Percentiles rank a stretch among this genome's conserved stretches.
Evolutionary conservation across 2,329 filamentous ascomycete species (phyloP).

Genomic region (Chaetomium sp.): DNA sequence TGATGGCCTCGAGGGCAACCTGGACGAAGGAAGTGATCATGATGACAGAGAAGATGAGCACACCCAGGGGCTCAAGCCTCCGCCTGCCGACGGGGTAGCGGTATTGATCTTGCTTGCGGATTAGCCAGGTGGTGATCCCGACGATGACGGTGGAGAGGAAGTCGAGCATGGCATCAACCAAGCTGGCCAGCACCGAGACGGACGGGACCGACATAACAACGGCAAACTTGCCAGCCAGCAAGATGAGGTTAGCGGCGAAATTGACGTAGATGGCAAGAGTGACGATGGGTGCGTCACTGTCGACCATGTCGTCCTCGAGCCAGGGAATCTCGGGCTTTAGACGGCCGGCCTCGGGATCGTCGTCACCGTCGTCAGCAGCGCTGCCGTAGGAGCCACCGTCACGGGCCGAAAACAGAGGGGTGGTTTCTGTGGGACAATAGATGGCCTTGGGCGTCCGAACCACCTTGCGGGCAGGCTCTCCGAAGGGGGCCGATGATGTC

Average conservation of each 20-base stretch:
- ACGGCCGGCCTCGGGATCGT: constrained; percentile 45
- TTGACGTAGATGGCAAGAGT: constrained; percentile 88
- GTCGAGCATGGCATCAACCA: constrained; percentile 79
- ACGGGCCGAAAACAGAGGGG: constrained; percentile 60
- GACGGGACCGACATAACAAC: constrained; percentile 79
- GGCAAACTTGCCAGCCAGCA: constrained; percentile 74
- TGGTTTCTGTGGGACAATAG: constrained; percentile 73
- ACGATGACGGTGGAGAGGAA: constrained; percentile 82
- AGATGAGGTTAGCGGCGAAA: constrained; percentile 72
- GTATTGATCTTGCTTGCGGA: constrained; percentile 72
- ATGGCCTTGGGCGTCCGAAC: constrained; percentile 84
- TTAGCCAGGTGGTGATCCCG: constrained; percentile 74
- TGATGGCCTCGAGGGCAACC: constrained; percentile 70
- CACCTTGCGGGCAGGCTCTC: constrained; percentile 53
- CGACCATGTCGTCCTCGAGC: constrained; percentile 70
- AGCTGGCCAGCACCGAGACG: constrained; percentile 76
- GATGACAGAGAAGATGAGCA: constrained; percentile 79
- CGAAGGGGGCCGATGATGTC: constrained; percentile 43
- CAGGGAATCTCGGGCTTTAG: constrained; percentile 65
- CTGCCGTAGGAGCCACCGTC: constrained; percentile 48
- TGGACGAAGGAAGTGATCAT: constrained; percentile 86
- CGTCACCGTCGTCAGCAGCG: constrained; percentile 48
- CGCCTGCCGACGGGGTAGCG: constrained; percentile 77
- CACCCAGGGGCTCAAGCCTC: constrained; percentile 73
- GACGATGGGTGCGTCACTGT: constrained; percentile 74